Evolutionary conservation across 805 yeast species (phyloP).

Genomic region (Yamadazyma phyllophila): DNA sequence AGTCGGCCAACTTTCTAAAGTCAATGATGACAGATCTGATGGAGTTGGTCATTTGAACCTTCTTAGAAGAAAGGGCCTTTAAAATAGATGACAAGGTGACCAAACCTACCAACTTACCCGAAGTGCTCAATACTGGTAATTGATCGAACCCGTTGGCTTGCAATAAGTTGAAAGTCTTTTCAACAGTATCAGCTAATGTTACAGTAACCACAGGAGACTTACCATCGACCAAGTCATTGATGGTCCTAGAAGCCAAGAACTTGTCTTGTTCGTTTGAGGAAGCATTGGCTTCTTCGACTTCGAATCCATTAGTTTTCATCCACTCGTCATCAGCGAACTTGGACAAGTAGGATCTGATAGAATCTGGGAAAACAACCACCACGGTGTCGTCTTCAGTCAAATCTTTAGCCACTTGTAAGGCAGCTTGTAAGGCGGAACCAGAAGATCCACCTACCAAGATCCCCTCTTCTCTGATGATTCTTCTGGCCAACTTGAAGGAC

Average conservation of each 20-base stretch:
- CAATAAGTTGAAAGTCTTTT: slow-evolving; percentile 64
- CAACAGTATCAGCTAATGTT: slow-evolving; percentile 54
- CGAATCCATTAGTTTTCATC: slow-evolving; percentile 76
- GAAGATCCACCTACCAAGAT: slow-evolving; percentile 87
- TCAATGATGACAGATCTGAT: slow-evolving; percentile 64
- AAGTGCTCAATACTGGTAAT: slow-evolving; percentile 65
- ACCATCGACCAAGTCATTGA: slow-evolving; percentile 58
- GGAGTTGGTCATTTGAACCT: slow-evolving; percentile 53
- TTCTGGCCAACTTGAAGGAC: slow-evolving; percentile 76
- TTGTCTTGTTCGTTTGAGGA: slow-evolving; percentile 42
- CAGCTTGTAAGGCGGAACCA: slow-evolving; percentile 80
- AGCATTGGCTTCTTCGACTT: slow-evolving; percentile 48
- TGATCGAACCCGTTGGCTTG: slow-evolving; percentile 82
- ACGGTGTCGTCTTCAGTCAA: slow-evolving; percentile 71
- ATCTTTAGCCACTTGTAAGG: slow-evolving; percentile 63
- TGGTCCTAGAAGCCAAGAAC: slow-evolving; percentile 44
- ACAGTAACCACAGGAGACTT: slow-evolving; percentile 82
- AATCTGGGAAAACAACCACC: slow-evolving; percentile 83
- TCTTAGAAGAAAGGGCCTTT: slow-evolving; percentile 61
- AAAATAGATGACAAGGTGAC: slow-evolving; percentile 73
- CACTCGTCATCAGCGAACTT: slow-evolving; percentile 90
- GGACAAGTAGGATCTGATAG: slow-evolving; percentile 80
- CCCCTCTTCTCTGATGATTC: slow-evolving; percentile 82
- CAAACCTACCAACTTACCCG: slow-evolving; percentile 68
- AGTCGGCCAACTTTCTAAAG: slow-evolving; percentile 68